Evolutionary conservation across 257 asterid genomes (phyloP).

Genomic region (Solanum phureja): DNA sequence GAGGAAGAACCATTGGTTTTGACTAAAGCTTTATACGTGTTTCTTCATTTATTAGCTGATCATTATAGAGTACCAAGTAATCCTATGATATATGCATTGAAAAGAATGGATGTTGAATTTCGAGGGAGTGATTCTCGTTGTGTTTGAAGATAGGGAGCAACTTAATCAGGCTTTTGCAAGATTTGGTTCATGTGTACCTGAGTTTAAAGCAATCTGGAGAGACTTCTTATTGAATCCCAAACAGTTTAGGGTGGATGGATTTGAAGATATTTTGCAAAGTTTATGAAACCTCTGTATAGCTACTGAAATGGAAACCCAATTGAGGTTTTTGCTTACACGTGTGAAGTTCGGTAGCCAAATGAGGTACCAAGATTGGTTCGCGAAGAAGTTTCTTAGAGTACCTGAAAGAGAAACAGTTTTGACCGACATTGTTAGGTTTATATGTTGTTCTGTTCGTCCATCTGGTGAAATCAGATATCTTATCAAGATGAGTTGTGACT

Average conservation of each 20-base stretch:
- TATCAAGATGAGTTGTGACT: slow-evolving; percentile 62
- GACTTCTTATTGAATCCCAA: slow-evolving; percentile 47
- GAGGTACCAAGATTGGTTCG: slow-evolving; percentile 61
- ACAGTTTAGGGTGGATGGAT: slow-evolving; percentile 30
- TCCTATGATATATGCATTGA: slow-evolving; percentile 24
- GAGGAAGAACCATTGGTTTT: slow-evolving; percentile 48
- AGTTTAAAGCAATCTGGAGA: slow-evolving; percentile 54
- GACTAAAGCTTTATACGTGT: slow-evolving; percentile 1
- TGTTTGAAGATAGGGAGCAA: slow-evolving; percentile 71
- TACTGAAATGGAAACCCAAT: slow-evolving; percentile 72
- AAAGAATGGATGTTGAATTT: slow-evolving; percentile 41
- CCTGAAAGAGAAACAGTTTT: slow-evolving; percentile 41
- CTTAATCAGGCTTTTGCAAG: slow-evolving; percentile 65
- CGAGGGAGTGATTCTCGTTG: slow-evolving; percentile 38
- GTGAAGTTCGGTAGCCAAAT: slow-evolving; percentile 57
- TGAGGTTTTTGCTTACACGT: slow-evolving; percentile 58
- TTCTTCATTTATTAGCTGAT: neutral
- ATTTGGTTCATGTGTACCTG: slow-evolving; percentile 57
- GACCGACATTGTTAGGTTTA: slow-evolving; percentile 58
- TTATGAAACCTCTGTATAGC: slow-evolving; percentile 13
- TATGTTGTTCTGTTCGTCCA: slow-evolving; percentile 69
- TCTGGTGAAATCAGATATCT: slow-evolving; percentile 45
- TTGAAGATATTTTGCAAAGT: slow-evolving; percentile 40
- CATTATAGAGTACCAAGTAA: slow-evolving; percentile 37
- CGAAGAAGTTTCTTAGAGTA: slow-evolving; percentile 35